phyloP scores from a whole-genome alignment of 2,329 filamentous ascomycete species.

The Fusarium sp. region DNA sequence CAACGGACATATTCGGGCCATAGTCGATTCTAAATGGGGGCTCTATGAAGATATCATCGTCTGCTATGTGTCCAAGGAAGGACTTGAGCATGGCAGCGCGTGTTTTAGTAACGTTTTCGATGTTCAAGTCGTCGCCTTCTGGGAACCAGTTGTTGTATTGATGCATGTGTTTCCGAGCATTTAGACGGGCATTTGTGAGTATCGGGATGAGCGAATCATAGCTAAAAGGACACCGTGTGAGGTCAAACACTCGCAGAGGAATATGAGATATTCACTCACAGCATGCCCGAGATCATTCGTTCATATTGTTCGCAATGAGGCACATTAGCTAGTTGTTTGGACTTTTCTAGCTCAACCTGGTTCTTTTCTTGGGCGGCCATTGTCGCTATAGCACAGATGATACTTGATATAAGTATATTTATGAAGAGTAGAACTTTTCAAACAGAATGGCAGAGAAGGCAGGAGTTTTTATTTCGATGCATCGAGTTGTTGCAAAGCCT shows the following conservation, averaged over 20 bases:
- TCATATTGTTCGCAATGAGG: slow-evolving; percentile 73
- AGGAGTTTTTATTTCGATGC: slow-evolving; percentile 6
- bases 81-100: slow-evolving; percentile 56
- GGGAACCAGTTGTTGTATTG: slow-evolving; percentile 67
- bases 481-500: neutral
- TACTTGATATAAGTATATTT: neutral
- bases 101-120: slow-evolving; percentile 41
- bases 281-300: slow-evolving; percentile 74
- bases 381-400: rapidly evolving
- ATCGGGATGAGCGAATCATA: slow-evolving; percentile 62
- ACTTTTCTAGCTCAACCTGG: slow-evolving; percentile 29
- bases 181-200: slow-evolving; percentile 61
- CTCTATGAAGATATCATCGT: slow-evolving; percentile 67
- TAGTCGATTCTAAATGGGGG: slow-evolving; percentile 72
- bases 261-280: slow-evolving; percentile 54
- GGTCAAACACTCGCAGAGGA: rapidly evolving
- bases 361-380: slow-evolving; percentile 35
- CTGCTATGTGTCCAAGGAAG: slow-evolving; percentile 59
- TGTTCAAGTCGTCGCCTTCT: slow-evolving; percentile 45
- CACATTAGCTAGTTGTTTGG: slow-evolving; percentile 58
- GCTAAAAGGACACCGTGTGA: slow-evolving; percentile 41
- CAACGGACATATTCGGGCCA: slow-evolving; percentile 71
- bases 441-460: rapidly evolving
- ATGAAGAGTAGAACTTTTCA: rapidly evolving
- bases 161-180: slow-evolving; percentile 63